Percentiles rank a stretch among this genome's conserved stretches.
Evolutionary conservation across 2,329 filamentous ascomycete genomes (phyloP).

Genomic region (Trichoderma sp.): DNA sequence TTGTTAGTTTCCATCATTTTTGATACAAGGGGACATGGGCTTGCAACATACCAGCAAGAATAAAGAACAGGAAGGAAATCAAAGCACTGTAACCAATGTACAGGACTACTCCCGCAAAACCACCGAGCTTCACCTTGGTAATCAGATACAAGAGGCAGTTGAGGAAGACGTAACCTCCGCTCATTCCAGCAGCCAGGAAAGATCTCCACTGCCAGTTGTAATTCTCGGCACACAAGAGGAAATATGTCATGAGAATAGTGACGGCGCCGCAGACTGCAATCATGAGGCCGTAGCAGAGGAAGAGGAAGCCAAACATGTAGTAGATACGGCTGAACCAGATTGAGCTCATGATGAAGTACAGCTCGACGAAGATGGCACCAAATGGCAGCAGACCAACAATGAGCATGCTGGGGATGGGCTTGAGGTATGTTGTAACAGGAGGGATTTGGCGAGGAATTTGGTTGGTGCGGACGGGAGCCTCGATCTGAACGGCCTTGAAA

Average conservation of each 20-base stretch:
- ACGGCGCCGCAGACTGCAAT: conserved; percentile 91
- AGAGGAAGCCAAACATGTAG: conserved; percentile 99
- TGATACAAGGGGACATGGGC: neutral
- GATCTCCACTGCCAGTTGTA: conserved; percentile 99
- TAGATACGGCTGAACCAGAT: conserved; percentile 99
- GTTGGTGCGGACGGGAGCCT: conserved; percentile 88
- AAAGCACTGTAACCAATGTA: conserved; percentile 92
- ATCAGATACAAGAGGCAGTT: conserved; percentile 91
- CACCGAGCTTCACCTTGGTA: conserved; percentile 81
- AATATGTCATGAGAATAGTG: conserved; percentile 93
- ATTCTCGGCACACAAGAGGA: conserved; percentile 92
- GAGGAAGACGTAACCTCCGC: conserved; percentile 85
- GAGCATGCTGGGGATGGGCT: conserved; percentile 84
- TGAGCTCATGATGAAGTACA: conserved; percentile 99
- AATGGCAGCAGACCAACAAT: conserved; percentile 92
- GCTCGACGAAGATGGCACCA: conserved; percentile 94
- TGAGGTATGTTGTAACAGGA: conserved; percentile 77
- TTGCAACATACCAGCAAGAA: conserved; percentile 77
- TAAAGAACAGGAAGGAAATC: conserved; percentile 88
- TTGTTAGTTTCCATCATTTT: conserved; percentile 26
- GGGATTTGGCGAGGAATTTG: conserved; percentile 98
- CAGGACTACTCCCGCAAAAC: conserved; percentile 81
- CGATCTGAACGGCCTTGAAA: conserved; percentile 72
- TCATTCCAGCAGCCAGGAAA: conserved; percentile 89
- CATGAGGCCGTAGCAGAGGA: conserved; percentile 97